A percentile compares a stretch with the other conserved stretches of the same genome.
Evolutionary conservation across 2,329 filamentous ascomycete species (phyloP).

Genomic region (Cytospora paraplurivora): DNA sequence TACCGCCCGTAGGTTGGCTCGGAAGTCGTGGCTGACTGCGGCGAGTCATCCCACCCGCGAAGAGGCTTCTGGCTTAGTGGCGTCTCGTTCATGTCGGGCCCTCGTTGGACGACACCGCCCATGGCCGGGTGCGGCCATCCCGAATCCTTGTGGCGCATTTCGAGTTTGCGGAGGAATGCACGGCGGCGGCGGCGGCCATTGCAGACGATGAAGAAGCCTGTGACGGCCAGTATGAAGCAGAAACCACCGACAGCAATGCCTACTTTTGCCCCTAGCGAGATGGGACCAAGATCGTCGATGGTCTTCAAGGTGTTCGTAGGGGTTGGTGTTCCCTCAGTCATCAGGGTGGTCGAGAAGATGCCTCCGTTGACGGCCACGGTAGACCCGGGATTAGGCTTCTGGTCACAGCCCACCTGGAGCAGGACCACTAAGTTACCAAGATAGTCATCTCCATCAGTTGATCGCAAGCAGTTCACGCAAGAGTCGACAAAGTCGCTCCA

Average conservation of each 20-base stretch:
- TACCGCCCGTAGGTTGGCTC: constrained; percentile 43
- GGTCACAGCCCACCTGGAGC: constrained; percentile 58
- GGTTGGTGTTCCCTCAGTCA: constrained; percentile 55
- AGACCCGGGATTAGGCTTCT: constrained; percentile 50
- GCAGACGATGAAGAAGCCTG: constrained; percentile 57
- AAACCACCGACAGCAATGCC: constrained; percentile 59
- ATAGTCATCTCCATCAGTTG: constrained; percentile 40
- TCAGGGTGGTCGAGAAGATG: constrained; percentile 51
- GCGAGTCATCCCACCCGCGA: constrained; percentile 57
- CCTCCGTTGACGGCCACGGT: constrained; percentile 54
- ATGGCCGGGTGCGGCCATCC: constrained; percentile 46
- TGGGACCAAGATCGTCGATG: constrained; percentile 45
- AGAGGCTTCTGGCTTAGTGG: constrained; percentile 57
- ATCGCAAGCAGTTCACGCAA: constrained; percentile 53
- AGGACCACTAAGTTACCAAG: constrained; percentile 58
- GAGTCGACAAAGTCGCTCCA: constrained; percentile 51
- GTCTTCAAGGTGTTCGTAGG: constrained; percentile 43
- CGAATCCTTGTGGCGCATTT: constrained; percentile 41
- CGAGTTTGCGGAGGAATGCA: constrained; percentile 52
- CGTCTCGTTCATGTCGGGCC: constrained; percentile 51
- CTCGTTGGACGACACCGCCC: constrained; percentile 31
- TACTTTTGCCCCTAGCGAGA: constrained; percentile 58
- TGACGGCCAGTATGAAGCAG: constrained; percentile 48
- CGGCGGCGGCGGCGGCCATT: constrained; percentile 58
- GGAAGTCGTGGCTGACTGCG: constrained; percentile 44